Percentiles rank a stretch among this genome's conserved stretches.
Evolutionary conservation across 2,329 filamentous ascomycete genomes (phyloP).

Genomic region (Zarea fungicola): DNA sequence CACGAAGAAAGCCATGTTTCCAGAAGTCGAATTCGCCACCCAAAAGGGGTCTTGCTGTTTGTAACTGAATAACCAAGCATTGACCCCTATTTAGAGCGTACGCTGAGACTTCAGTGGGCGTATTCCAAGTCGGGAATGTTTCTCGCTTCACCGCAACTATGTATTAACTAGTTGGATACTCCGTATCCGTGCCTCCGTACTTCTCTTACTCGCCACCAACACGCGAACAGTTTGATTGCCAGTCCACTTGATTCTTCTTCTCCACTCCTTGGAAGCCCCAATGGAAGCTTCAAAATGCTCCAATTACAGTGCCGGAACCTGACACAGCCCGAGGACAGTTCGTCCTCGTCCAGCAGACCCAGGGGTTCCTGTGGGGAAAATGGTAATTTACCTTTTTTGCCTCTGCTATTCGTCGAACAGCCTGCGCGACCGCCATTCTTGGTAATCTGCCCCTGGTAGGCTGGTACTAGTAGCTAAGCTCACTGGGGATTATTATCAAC

Average conservation of each 20-base stretch:
- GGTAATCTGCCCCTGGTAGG: background rate
- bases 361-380: background rate
- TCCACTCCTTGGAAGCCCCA: conserved; percentile 8
- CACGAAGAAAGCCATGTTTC: no score
- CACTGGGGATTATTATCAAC: background rate
- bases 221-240: conserved; percentile 11
- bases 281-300: background rate
- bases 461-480: no score
- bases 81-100: no score
- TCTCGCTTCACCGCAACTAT: no score
- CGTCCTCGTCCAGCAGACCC: background rate
- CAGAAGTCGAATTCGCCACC: no score
- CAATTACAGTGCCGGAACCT: background rate
- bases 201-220: no score
- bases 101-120: no score
- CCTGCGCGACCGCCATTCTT: background rate
- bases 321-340: background rate
- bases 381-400: background rate
- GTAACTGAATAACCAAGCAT: background rate
- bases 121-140: no score
- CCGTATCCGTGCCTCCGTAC: no score
- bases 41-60: background rate
- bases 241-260: conserved; percentile 4
- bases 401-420: background rate
- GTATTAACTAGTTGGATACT: no score